Evolutionary conservation across 1,284 basidiomycete species (phyloP).

Genomic region (Wolfiporia cocos): DNA sequence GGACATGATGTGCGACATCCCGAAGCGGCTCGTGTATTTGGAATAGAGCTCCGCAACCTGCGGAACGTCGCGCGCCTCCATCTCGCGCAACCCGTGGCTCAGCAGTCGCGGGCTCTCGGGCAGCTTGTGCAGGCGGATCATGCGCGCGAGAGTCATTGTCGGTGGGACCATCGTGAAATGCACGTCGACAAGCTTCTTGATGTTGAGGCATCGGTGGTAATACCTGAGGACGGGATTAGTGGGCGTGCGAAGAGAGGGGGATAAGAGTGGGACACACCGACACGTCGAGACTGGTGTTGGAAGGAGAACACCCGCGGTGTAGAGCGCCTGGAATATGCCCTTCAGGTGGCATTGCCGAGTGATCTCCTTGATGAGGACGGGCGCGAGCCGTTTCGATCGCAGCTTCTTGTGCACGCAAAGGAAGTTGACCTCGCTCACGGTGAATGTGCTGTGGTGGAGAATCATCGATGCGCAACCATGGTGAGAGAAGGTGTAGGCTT

Average conservation of each 20-base stretch:
- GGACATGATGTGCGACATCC: constrained; percentile 75
- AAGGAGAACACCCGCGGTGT: constrained; percentile 88
- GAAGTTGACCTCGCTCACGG: constrained; percentile 92
- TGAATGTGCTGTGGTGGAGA: constrained; percentile 70
- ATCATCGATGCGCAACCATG: too few relatives aligned
- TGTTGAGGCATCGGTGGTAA: constrained; percentile 90
- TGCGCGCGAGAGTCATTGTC: constrained; percentile 80
- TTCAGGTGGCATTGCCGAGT: constrained; percentile 89
- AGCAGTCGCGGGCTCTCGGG: constrained; percentile 43
- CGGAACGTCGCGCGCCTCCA: constrained; percentile 75
- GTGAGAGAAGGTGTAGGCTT: constrained; percentile 1
- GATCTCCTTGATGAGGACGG: constrained; percentile 97
- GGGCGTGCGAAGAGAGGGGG: background rate
- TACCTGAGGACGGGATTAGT: constrained; percentile 46
- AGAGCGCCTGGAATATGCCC: constrained; percentile 96
- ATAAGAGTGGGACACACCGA: constrained; percentile 39
- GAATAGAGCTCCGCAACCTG: constrained; percentile 73
- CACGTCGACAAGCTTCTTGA: constrained; percentile 88
- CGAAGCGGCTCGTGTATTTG: constrained; percentile 83
- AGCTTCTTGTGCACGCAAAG: constrained; percentile 98
- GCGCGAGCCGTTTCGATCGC: constrained; percentile 91
- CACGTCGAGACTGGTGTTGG: constrained; percentile 88
- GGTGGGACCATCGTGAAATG: constrained; percentile 87
- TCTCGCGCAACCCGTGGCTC: constrained; percentile 73
- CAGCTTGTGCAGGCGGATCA: constrained; percentile 73